Percentiles rank a stretch among this genome's conserved stretches.
These are phyloP conservation scores for Carex pumila DNA, from an alignment of 176 grass and related monocot genomes.

Conservation along the genomic window DNA sequence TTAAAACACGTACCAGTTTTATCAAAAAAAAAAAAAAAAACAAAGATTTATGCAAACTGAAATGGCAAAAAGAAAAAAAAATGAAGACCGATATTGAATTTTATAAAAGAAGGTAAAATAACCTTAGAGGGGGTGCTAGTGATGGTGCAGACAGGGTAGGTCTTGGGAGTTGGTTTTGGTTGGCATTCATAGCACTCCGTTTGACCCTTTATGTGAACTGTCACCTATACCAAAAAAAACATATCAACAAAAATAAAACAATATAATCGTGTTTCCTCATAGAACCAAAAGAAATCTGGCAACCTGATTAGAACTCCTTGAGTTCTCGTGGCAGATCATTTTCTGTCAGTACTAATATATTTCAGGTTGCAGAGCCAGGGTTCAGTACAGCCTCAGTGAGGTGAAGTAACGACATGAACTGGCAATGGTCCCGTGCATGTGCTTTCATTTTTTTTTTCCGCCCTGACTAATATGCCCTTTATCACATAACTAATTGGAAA, in stretches of 20 bases:
- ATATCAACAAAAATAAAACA: neutral
- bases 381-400: neutral
- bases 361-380: neutral
- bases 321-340: neutral
- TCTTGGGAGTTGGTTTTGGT: conserved; percentile 82
- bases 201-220: conserved; percentile 93
- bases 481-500: neutral
- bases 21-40: neutral
- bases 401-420: neutral
- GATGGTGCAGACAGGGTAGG: conserved; percentile 97
- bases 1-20: neutral
- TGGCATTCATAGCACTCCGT: conserved; percentile 99
- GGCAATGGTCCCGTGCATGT: neutral
- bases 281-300: neutral
- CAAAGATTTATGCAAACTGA: neutral
- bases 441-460: neutral
- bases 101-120: neutral
- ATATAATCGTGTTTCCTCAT: neutral
- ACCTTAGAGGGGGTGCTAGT: conserved; percentile 99
- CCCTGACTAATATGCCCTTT: neutral
- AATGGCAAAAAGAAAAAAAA: neutral
- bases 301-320: neutral
- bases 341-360: neutral
- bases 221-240: conserved; percentile 53
- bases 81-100: neutral